Evolutionary conservation across 139 green algal genomes (phyloP).

Genomic region (Chlamydomonas eustigma): DNA sequence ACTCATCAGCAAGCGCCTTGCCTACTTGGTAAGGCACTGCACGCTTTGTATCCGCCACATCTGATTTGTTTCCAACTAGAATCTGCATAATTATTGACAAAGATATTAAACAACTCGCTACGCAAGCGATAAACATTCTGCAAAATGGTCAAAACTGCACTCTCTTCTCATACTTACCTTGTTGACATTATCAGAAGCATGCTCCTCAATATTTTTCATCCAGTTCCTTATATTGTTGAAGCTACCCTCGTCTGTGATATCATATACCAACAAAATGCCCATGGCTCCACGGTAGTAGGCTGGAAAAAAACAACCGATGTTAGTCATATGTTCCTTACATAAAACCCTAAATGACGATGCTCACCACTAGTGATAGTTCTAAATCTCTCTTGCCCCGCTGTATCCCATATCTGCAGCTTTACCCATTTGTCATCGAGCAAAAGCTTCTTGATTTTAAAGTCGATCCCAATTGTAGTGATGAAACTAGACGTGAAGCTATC

Average conservation of each 20-base stretch:
- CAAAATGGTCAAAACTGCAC: too few species aligned
- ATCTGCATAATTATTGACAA: too few species aligned
- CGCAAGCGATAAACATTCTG: too few species aligned
- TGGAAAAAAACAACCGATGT: too few species aligned
- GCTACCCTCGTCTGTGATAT: conserved; percentile 90
- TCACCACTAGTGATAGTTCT: conserved; percentile 92
- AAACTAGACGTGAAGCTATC: conserved; percentile 95
- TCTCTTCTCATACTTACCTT: conserved; percentile 62
- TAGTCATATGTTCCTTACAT: too few species aligned
- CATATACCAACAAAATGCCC: conserved; percentile 97
- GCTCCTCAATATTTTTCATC: conserved; percentile 98
- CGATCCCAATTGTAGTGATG: conserved; percentile 97
- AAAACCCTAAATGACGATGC: too few species aligned
- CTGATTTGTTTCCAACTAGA: conserved; percentile 94
- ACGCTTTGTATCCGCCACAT: conserved; percentile 83
- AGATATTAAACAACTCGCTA: too few species aligned
- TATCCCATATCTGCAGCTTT: conserved; percentile 99
- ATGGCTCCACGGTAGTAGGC: conserved; percentile 96
- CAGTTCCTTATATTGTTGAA: conserved; percentile 98
- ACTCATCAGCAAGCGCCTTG: conserved; percentile 89
- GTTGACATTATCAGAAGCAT: conserved; percentile 92
- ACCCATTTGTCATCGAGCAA: conserved; percentile 88
- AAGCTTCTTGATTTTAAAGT: conserved; percentile 99
- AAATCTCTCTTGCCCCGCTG: conserved; percentile 96
- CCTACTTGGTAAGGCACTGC: conserved; percentile 69